Evolutionary conservation across 106 monocot species (phyloP), one percentile per base, ranked within the genome.

Genomic region (Narthecium ossifragum): DNA sequence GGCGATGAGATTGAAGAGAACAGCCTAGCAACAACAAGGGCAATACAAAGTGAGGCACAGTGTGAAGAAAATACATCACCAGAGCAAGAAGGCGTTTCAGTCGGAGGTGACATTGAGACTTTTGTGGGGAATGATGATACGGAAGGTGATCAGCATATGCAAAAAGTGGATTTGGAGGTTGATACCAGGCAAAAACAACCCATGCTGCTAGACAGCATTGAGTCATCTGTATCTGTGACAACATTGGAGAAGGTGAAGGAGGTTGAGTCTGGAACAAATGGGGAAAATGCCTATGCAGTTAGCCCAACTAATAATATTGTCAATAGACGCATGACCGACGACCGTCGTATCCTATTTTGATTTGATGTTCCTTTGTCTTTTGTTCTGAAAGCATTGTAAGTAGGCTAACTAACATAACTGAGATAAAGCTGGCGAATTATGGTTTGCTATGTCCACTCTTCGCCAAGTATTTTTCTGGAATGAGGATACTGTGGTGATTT

Each of bases 281-380:
- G 29, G 29, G 71, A 68, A 17, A 61, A 51, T 69, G 59, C 43
- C 26, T 45, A 20, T 57, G 14, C 34, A 37, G 43, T 48, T 70
- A 23, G 48, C 24, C 22, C 34, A 29, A 57, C 34, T 62, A 28
- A 34, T 47, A 22, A 29, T 41, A 40, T 36, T 26, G 30, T 48
- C 12, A 51, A 11, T 22, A 43, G 33, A 29, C 28, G 53, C 61
- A 23, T 32, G n/a, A 61, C 46, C 38, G 81, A 76, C 56, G 67
- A 73, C 64, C 65, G 75, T 46, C 34, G 88, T 88, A 88, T 88
- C 88, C 84, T 84, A 5, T 64, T 65, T 20, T 23, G 21, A 2
- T 62, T 62, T 21, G 5, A 50, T 28, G 28, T 37, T 29, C 50
- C 24, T 56, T 4, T 49, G 10, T 23, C 38, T 26, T 70, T 22